Percentiles rank a stretch among this genome's conserved stretches.
These are phyloP conservation scores for Eimeria falciformis DNA, from an alignment of 169 alveolate species.

Conservation along the genomic window DNA sequence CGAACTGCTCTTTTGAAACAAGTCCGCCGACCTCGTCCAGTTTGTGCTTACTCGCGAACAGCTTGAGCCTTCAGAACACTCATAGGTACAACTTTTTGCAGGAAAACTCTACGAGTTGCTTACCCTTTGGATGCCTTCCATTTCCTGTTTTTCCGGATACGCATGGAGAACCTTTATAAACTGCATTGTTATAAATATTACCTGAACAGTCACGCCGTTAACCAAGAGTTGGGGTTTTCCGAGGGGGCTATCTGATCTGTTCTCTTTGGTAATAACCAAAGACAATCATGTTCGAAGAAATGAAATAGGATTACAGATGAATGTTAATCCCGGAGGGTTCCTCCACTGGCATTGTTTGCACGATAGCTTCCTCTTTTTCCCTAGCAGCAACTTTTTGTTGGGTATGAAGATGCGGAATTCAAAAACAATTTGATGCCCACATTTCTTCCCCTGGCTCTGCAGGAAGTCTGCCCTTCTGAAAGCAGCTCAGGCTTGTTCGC, in stretches of 20 bases:
- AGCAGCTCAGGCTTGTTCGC: not conserved
- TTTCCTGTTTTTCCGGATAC: constrained; percentile 1
- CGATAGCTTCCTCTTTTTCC: constrained; percentile 29
- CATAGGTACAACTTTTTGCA: not conserved
- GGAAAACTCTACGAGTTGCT: not conserved
- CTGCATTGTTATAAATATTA: not conserved
- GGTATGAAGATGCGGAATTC: not conserved
- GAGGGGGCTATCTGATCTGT: constrained; percentile 68
- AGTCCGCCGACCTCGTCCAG: not conserved
- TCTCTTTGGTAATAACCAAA: not conserved
- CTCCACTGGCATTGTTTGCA: constrained; percentile 52
- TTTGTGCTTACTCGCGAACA: constrained; percentile 38
- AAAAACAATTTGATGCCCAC: not conserved
- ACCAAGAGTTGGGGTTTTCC: constrained; percentile 63
- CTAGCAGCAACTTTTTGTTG: not conserved
- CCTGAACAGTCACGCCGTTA: constrained; percentile 68
- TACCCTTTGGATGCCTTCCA: constrained; percentile 70
- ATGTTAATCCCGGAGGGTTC: constrained; percentile 69
- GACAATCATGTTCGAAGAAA: too few relatives aligned
- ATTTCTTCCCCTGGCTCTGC: constrained; percentile 73
- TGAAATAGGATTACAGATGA: constrained; percentile 55
- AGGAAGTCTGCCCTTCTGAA: constrained; percentile 72
- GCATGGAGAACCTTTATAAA: not conserved
- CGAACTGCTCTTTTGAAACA: not conserved
- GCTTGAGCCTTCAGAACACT: constrained; percentile 50